Base-by-base conservation (phyloP, 2,329 filamentous ascomycete genomes). In the Cladorrhinum sp. region DNA sequence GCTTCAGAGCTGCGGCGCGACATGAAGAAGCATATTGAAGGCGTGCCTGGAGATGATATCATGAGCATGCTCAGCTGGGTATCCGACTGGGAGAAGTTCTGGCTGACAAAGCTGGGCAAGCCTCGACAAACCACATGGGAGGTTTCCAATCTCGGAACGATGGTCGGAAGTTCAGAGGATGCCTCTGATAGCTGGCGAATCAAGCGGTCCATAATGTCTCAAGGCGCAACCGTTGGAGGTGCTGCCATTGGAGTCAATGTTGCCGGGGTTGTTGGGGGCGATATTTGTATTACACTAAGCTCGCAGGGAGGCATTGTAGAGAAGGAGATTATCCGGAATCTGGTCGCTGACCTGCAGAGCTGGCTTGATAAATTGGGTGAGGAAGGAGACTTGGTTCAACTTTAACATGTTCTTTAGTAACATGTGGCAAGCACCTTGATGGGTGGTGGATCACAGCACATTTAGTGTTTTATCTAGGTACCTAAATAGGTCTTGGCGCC, bases 71-170 rank as follows among this genome's bases (percentile, higher is more conserved):
- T 83, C 14, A 65, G 67, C 2, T 77, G 76, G 55, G 68, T 84
- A 4, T 46, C 68, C 1, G 77, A 85, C 71, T 81, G 78, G 72
- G 69, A 71, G 42, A 65, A 67, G 1, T 79, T 75, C 62, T 79
- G 78, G 64, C 62, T 66, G 3, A 67, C 69, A 1, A 78, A 77
- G 65, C 67, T 83, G 16, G 81, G 81, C 1, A 69, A 73, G 57
- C 66, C 71, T 12, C 75, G 81, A 9, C 68, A 73, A 1, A 66
- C 66, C 2, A 78, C 80, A 0, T 85, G 81, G 77, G 79, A 80
- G 62, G 66, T 85, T 3, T 84, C 79, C 62, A 86, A 85, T 66
- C 62, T 84, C 4, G 83, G 83, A 1, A 72, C 73, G 14, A 67
- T 80, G n/a, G 58, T 62, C 0, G 53, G 36, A 9, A 50, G 26